phyloP scores from a whole-genome alignment of 164 flowering plant species.

The Liquidambar formosana region DNA sequence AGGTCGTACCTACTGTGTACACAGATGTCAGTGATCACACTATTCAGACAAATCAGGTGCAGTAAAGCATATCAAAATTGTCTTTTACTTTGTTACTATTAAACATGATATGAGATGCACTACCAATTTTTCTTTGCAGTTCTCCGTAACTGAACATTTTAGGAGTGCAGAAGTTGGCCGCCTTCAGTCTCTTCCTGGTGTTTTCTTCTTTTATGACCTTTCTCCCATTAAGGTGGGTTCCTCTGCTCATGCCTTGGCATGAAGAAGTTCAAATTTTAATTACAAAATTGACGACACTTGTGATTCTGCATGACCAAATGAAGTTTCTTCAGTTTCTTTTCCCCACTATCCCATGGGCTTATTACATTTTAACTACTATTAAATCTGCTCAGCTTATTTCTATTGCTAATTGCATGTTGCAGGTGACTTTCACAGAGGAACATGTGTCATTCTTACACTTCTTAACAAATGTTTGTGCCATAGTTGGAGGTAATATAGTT shows the following conservation, averaged over 20 bases:
- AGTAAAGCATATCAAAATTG: neutral
- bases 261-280: slow-evolving; percentile 11
- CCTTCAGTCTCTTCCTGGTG: slow-evolving; percentile 73
- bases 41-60: slow-evolving; percentile 91
- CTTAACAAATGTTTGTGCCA: slow-evolving; percentile 84
- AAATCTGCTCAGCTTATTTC: neutral
- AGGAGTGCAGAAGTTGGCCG: slow-evolving; percentile 54
- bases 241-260: neutral
- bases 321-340: neutral
- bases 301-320: neutral
- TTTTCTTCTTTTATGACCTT: slow-evolving; percentile 88
- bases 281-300: neutral
- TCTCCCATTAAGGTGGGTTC: slow-evolving; percentile 79
- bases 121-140: slow-evolving; percentile 42
- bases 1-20: slow-evolving; percentile 88
- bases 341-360: neutral
- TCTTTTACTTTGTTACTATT: neutral
- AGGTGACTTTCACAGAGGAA: slow-evolving; percentile 78
- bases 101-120: slow-evolving; percentile 7
- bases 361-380: neutral
- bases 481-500: slow-evolving; percentile 84
- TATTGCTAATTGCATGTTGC: slow-evolving; percentile 17
- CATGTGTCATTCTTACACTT: slow-evolving; percentile 80
- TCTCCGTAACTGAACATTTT: slow-evolving; percentile 89
- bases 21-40: slow-evolving; percentile 60